A percentile compares a stretch with the other conserved stretches of the same genome.
Conservation (phyloP, 129 eudicot species). For the Flaveria sonorensis region DNA sequence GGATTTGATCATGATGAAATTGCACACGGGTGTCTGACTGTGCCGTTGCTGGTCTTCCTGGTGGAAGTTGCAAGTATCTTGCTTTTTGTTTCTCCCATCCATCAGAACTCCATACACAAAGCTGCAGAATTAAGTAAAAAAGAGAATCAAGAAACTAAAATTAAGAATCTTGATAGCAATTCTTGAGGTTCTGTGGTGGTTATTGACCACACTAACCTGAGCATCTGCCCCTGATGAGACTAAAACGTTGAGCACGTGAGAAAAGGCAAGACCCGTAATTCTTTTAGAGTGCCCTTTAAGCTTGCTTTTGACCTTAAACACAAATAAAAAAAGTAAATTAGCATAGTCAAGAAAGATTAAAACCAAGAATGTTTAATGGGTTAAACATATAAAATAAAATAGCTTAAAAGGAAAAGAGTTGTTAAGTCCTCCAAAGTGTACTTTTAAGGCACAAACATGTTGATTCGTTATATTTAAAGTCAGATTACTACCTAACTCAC, state of each 20-base stretch:
- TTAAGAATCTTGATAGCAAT: slow-evolving; percentile 15
- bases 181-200: neutral
- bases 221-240: slow-evolving; percentile 68
- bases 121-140: slow-evolving; percentile 38
- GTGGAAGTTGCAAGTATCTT: slow-evolving; percentile 69
- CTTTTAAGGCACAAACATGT: neutral
- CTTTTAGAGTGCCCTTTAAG: slow-evolving; percentile 76
- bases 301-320: slow-evolving; percentile 76
- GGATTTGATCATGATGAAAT: slow-evolving; percentile 90
- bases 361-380: neutral
- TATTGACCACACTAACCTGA: slow-evolving; percentile 53
- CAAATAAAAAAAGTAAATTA: slow-evolving; percentile 8
- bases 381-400: neutral
- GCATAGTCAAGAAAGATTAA: neutral
- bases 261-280: slow-evolving; percentile 93
- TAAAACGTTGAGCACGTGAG: slow-evolving; percentile 52
- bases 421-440: neutral
- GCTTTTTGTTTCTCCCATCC: slow-evolving; percentile 86
- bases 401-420: neutral
- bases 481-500: neutral
- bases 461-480: neutral
- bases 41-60: slow-evolving; percentile 62
- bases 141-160: slow-evolving; percentile 2
- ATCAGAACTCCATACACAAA: slow-evolving; percentile 92
- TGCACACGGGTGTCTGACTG: slow-evolving; percentile 91